Base-by-base conservation (phyloP, 768 basidiomycete species). In the Collybiopsis luxurians region DNA sequence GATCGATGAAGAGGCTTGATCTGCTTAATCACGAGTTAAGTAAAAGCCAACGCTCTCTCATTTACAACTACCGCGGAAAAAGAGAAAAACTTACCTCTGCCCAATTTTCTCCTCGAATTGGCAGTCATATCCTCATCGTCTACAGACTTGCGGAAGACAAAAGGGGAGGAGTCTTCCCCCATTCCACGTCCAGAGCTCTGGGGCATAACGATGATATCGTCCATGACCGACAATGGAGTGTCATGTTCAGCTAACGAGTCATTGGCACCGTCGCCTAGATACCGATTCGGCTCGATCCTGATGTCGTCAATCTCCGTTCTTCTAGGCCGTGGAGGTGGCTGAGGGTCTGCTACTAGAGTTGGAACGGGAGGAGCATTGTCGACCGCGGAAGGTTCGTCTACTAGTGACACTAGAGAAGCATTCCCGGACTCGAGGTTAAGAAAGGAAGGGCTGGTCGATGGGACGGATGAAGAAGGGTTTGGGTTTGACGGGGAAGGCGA, bases 371-470 rank as follows among this genome's bases (percentile, higher is more conserved):
- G 43, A 19, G 39, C 31, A 27, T 28, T 10, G 9, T 27, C 30
- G 27, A 13, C 31, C 31, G 45, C 6, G 15, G 36, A 19, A 55
- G 44, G 24, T 27, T 47, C 54, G 24, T 55, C 54, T 21, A 55
- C 54, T 1, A 55, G 43, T 12, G 54, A 55, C 19, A 46, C 36
- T 46, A 13, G 54, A 54, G 30, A 50, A 28, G 43, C n/a, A n/a
- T 57, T 59, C 24, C 60, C 40, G 23, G 47, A 59, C 5, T 57
- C 72, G 67, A 75, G 68, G 59, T 73, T 71, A 4, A 74, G 60
- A 50, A 74, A 74, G 4, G 71, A 59, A 56, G 48, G 57, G 46
- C 1, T 47, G 58, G 50, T 56, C 28, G 36, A 44, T 10, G 23
- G 31, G n/a, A n/a, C n/a, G n/a, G n/a, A n/a, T n/a, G n/a, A n/a